Conservation (phyloP, 441 rosid species). For the Eruca vesicaria region DNA sequence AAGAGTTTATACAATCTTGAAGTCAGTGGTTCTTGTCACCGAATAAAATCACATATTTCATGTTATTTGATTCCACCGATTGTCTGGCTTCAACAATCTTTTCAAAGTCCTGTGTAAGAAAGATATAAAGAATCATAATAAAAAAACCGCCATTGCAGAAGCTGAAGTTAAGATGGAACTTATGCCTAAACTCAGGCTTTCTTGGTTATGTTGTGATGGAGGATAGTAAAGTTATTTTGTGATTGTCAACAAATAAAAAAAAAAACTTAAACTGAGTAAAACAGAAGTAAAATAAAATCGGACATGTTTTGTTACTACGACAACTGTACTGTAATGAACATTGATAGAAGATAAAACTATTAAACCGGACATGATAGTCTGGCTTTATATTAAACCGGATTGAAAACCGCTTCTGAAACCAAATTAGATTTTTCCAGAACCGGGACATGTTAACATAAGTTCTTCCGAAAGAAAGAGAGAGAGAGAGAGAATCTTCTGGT, state of each 20-base stretch:
- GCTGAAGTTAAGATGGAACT: not conserved
- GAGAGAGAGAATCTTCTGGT: no score
- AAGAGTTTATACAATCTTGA: not conserved
- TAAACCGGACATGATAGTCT: not conserved
- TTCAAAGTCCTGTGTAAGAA: not conserved
- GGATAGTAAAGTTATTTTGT: no score
- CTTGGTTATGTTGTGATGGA: not conserved
- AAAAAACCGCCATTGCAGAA: not conserved
- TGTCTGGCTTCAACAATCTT: not conserved
- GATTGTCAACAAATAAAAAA: not conserved
- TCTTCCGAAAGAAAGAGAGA: no score
- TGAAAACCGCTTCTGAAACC: not conserved
- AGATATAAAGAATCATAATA: not conserved
- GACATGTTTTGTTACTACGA: no score
- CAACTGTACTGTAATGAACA: no score
- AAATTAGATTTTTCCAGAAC: not conserved
- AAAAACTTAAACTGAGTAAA: not conserved
- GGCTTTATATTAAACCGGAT: not conserved
- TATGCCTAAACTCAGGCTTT: not conserved
- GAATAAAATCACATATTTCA: not conserved
- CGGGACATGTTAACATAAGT: not conserved
- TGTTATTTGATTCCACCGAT: not conserved
- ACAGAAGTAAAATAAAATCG: not conserved
- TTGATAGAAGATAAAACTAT: no score
- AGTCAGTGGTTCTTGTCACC: not conserved